Conservation (phyloP, 2,329 filamentous ascomycete species). For the Apiospora arundinis region DNA sequence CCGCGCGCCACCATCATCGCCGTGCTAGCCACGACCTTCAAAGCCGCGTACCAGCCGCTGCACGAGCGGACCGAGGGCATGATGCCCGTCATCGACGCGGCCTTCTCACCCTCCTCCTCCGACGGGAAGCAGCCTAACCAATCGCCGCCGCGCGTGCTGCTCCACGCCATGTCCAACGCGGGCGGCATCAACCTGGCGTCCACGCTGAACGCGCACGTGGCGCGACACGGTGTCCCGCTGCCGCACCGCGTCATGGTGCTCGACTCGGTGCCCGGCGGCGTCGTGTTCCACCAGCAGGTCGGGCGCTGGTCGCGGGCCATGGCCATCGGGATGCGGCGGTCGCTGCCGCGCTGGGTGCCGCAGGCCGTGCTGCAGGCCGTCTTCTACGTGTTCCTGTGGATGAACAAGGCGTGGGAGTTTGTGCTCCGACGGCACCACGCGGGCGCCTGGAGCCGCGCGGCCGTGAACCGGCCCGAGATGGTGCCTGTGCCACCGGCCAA, state of each 20-base stretch:
- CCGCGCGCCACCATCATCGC: constrained; percentile 58
- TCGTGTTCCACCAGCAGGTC: constrained; percentile 50
- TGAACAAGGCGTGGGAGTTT: constrained; percentile 43
- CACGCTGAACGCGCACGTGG: constrained; percentile 53
- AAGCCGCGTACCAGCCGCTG: constrained; percentile 51
- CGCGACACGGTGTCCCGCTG: constrained; percentile 45
- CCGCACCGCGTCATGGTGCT: constrained; percentile 56
- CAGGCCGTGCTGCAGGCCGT: constrained; percentile 53
- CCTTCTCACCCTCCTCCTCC: too few relatives aligned
- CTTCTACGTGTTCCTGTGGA: constrained; percentile 51
- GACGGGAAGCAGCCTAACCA: constrained; percentile 28
- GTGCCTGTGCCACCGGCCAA: background rate
- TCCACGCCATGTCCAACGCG: constrained; percentile 65
- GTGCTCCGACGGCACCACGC: constrained; percentile 48
- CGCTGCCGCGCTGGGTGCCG: constrained; percentile 52
- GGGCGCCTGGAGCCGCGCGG: constrained; percentile 45
- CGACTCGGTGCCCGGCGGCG: constrained; percentile 61
- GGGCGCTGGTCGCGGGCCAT: constrained; percentile 60
- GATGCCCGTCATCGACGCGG: constrained; percentile 50
- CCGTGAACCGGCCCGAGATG: constrained; percentile 45
- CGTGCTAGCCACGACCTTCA: constrained; percentile 56
- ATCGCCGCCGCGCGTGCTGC: constrained; percentile 46
- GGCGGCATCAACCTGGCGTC: constrained; percentile 60
- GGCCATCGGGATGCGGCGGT: constrained; percentile 54
- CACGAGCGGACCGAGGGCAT: constrained; percentile 52